A percentile compares a stretch with the other conserved stretches of the same genome.
Conservation (phyloP, 2,329 filamentous ascomycete genomes). For the Diaporthe velutina region DNA sequence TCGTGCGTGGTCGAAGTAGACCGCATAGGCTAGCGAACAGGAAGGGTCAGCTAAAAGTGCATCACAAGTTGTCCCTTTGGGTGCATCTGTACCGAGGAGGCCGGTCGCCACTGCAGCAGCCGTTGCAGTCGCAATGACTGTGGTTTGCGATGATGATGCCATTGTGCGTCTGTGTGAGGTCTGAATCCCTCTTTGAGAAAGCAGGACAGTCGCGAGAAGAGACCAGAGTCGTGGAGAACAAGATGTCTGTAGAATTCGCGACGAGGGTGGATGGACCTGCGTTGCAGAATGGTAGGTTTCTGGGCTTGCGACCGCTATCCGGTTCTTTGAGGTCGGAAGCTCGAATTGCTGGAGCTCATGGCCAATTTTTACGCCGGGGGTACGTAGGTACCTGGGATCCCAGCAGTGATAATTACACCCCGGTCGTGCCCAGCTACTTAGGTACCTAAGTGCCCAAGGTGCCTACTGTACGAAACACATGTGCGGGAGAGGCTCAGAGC, state of each 20-base stretch:
- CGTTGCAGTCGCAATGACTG: constrained; percentile 70
- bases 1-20: constrained; percentile 78
- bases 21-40: constrained; percentile 66
- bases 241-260: not conserved
- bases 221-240: not conserved
- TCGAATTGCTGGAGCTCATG: constrained; percentile 25
- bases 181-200: constrained; percentile 49
- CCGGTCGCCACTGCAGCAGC: constrained; percentile 72
- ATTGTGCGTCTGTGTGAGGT: constrained; percentile 63
- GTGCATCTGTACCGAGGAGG: constrained; percentile 63
- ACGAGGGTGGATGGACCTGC: not conserved
- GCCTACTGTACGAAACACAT: constrained; percentile 30
- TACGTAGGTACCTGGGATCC: constrained; percentile 22
- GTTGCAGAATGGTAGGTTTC: constrained; percentile 6
- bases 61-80: not conserved
- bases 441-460: constrained; percentile 18
- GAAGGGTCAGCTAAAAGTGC: constrained; percentile 30
- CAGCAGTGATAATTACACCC: constrained; percentile 9
- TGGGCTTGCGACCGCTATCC: constrained; percentile 14
- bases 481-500: constrained; percentile 16
- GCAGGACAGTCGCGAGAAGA: not conserved
- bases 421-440: not conserved
- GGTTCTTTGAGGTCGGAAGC: constrained; percentile 21
- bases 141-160: constrained; percentile 71
- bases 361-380: constrained; percentile 32